Conservation (phyloP, 768 basidiomycete genomes). For the Podaxis carcinomalis region DNA sequence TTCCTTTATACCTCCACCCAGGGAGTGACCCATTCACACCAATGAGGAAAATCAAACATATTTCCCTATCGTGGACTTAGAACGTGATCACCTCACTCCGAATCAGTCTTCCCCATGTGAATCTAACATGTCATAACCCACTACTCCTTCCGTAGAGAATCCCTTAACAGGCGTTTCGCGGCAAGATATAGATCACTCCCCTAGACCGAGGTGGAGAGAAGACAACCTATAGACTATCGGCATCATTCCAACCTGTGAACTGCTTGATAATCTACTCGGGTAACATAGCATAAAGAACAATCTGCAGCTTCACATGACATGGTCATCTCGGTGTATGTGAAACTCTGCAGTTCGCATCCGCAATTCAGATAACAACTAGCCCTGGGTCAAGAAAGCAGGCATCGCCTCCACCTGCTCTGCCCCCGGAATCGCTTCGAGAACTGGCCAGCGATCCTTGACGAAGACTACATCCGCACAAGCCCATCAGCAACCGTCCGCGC, state of each 20-base stretch:
- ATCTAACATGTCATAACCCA: not conserved
- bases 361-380: no score
- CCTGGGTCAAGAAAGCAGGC: not conserved
- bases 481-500: no score
- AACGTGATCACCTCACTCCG: not conserved
- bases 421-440: constrained; percentile 17
- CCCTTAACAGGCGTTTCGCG: not conserved
- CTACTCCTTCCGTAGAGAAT: not conserved
- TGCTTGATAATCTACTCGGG: no score
- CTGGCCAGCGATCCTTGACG: constrained; percentile 31
- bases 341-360: no score
- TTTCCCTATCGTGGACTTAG: not conserved
- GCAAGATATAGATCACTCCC: not conserved
- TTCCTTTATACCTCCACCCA: not conserved
- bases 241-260: no score
- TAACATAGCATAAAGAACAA: no score
- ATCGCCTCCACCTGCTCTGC: constrained; percentile 22
- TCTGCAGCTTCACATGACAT: no score
- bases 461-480: constrained; percentile 21
- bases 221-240: no score
- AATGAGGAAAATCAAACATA: not conserved
- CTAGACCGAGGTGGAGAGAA: no score
- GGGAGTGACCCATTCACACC: not conserved
- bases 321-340: no score
- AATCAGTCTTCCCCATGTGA: not conserved